A percentile compares a stretch with the other conserved stretches of the same genome.
These are phyloP conservation scores for Eucalyptus shirleyi DNA, from an alignment of 345 rosid genomes.

Conservation along the genomic window DNA sequence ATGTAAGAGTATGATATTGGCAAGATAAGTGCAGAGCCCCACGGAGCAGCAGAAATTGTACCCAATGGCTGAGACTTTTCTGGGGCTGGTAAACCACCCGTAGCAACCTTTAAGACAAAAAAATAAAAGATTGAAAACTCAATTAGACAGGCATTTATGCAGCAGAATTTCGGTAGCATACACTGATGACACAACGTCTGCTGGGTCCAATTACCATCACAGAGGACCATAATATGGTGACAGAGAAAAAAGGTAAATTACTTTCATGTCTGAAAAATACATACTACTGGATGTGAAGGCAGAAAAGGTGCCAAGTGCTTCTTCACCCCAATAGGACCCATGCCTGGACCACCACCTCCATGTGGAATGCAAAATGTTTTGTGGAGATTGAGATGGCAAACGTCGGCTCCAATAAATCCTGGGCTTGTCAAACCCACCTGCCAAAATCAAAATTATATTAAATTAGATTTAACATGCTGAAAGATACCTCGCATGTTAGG, in stretches of 20 bases:
- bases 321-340: constrained; percentile 99
- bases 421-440: constrained; percentile 98
- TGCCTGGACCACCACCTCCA: constrained; percentile 99
- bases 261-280: not conserved
- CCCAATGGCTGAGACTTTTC: constrained; percentile 64
- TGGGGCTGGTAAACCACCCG: constrained; percentile 87
- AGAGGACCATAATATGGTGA: not conserved
- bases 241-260: not conserved
- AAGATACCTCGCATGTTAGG: not conserved
- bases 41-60: constrained; percentile 93
- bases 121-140: not conserved
- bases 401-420: constrained; percentile 98
- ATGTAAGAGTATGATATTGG: constrained; percentile 91
- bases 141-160: not conserved
- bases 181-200: not conserved
- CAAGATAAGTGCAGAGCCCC: constrained; percentile 98
- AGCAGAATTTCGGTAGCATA: not conserved
- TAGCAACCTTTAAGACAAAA: constrained; percentile 33
- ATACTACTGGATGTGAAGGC: constrained; percentile 98
- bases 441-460: not conserved
- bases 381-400: constrained; percentile 98
- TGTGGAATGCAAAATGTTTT: constrained; percentile 98
- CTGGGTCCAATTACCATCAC: not conserved
- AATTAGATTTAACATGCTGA: not conserved
- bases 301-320: constrained; percentile 91